These are phyloP conservation scores for Glarea lozoyensis DNA, from an alignment of 495 filamentous ascomycete genomes.

Conservation along the genomic window DNA sequence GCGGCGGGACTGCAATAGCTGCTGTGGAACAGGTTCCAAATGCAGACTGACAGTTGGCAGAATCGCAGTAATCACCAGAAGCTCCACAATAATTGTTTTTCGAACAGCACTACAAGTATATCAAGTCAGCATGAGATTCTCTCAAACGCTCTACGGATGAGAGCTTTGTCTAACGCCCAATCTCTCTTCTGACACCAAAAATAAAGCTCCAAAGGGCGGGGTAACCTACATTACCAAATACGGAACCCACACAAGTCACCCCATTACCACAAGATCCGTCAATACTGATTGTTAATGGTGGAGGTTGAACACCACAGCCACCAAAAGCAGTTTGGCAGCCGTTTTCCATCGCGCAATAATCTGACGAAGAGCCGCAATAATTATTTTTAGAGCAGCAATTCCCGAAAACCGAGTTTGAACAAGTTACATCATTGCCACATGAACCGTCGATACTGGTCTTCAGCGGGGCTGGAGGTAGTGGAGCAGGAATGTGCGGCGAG, in stretches of 20 bases:
- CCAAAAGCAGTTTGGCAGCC: background rate
- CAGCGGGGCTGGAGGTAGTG: no score
- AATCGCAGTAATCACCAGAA: background rate
- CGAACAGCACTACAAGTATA: no score
- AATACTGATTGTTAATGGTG: background rate
- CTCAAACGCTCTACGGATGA: no score
- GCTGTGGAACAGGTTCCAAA: constrained; percentile 4
- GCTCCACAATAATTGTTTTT: background rate
- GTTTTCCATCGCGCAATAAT: background rate
- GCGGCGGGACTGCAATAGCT: background rate
- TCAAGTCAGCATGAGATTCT: no score
- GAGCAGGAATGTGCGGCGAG: no score
- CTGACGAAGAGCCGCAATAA: background rate
- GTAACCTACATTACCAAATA: background rate
- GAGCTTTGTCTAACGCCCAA: no score
- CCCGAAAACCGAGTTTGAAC: constrained; percentile 1
- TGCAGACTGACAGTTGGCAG: background rate
- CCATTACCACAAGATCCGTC: constrained; percentile 2
- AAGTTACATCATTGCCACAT: constrained; percentile 2
- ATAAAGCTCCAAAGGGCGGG: no score
- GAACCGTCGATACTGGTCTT: constrained; percentile 1
- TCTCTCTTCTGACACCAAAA: no score
- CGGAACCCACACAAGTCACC: background rate
- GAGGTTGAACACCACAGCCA: background rate
- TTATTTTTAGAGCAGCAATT: background rate